Evolutionary conservation across 768 basidiomycete species (phyloP).

Genomic region (Boletus fagicola): DNA sequence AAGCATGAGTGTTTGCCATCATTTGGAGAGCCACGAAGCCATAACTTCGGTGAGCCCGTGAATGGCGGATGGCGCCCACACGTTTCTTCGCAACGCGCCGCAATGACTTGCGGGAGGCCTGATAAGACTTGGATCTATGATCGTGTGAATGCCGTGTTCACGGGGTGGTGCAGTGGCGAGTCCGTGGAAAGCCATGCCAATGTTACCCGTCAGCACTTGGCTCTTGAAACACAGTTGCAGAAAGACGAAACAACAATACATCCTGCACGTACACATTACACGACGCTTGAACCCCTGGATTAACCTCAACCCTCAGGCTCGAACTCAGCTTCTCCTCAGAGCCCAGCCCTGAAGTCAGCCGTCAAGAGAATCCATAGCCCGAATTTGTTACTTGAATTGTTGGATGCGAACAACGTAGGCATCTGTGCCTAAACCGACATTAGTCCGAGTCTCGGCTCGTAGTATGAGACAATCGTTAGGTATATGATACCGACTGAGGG

Average conservation of each 20-base stretch:
- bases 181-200: background rate
- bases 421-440: background rate
- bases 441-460: background rate
- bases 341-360: background rate
- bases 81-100: background rate
- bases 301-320: background rate
- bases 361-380: conserved; percentile 7
- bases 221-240: background rate
- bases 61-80: background rate
- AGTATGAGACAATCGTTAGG: background rate
- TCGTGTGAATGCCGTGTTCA: background rate
- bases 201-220: background rate
- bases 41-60: background rate
- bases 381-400: background rate
- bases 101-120: background rate
- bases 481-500: background rate
- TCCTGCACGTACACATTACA: background rate
- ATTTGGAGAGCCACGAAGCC: background rate
- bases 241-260: background rate
- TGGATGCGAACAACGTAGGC: background rate
- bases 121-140: background rate
- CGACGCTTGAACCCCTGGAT: background rate
- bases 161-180: background rate
- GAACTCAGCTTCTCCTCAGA: background rate
- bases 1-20: background rate